Evolutionary conservation across 768 basidiomycete genomes (phyloP).

Genomic region (Xerocomellus dryophilus): DNA sequence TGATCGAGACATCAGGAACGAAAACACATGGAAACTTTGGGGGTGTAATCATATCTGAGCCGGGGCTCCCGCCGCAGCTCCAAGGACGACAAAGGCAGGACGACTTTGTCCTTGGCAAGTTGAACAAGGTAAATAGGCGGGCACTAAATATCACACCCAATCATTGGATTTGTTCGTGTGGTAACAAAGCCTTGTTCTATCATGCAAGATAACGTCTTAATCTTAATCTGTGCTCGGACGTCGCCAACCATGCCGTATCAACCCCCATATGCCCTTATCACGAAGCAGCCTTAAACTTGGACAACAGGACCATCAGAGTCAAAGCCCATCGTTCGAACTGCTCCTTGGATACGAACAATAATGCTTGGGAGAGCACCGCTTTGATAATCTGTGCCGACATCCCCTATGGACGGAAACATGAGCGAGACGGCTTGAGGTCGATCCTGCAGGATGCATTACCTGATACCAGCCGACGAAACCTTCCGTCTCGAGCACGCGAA

Average conservation of each 20-base stretch:
- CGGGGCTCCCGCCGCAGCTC: neutral
- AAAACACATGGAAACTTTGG: neutral
- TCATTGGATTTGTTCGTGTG: neutral
- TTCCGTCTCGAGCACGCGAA: conserved; percentile 66
- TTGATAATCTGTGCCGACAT: conserved; percentile 97
- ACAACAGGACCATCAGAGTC: conserved; percentile 57
- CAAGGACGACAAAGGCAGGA: neutral
- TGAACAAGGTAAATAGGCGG: neutral
- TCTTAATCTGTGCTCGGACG: neutral
- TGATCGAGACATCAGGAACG: neutral
- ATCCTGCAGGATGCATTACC: conserved; percentile 39
- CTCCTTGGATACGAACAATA: conserved; percentile 96
- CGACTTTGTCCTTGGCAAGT: too few species aligned
- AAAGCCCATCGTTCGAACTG: conserved; percentile 91
- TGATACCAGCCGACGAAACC: conserved; percentile 95
- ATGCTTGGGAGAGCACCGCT: conserved; percentile 91
- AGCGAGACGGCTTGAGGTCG: neutral
- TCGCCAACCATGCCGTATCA: neutral
- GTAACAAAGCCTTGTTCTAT: neutral
- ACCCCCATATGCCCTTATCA: neutral
- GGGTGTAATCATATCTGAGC: neutral
- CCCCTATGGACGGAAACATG: conserved; percentile 50
- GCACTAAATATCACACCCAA: neutral
- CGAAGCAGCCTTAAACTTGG: conserved; percentile 27
- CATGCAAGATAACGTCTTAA: neutral